A percentile compares a stretch with the other conserved stretches of the same genome.
phyloP scores from a whole-genome alignment of 768 basidiomycete genomes.

The Amanita phalloides region DNA sequence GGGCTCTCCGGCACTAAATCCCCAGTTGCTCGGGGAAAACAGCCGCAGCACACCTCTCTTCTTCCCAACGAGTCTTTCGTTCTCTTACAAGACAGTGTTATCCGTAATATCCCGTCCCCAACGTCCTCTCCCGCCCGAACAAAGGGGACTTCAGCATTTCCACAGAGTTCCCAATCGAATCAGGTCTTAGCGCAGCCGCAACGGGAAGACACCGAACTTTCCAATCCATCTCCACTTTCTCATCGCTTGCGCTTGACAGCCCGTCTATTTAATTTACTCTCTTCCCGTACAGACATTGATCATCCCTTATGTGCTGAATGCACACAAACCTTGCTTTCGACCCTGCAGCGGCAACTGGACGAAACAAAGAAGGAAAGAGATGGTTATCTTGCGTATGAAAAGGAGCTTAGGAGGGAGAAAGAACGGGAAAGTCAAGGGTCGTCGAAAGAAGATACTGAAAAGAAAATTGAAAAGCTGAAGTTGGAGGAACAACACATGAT shows the following conservation, averaged over 20 bases:
- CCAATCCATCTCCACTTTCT: constrained; percentile 63
- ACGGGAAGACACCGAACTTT: constrained; percentile 39
- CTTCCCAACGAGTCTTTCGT: constrained; percentile 87
- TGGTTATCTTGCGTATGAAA: constrained; percentile 89
- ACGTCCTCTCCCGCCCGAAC: constrained; percentile 28
- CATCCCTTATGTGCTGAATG: constrained; percentile 96
- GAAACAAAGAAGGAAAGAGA: constrained; percentile 89
- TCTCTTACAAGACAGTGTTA: constrained; percentile 75
- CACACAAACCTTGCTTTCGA: constrained; percentile 67
- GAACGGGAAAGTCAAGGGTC: constrained; percentile 58
- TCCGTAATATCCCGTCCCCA: constrained; percentile 57
- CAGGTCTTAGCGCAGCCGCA: constrained; percentile 16
- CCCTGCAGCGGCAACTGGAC: constrained; percentile 72
- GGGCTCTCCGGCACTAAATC: constrained; percentile 19
- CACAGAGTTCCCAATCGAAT: constrained; percentile 18
- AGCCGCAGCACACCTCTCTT: constrained; percentile 38
- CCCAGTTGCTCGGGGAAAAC: constrained; percentile 49
- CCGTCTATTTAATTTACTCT: constrained; percentile 67
- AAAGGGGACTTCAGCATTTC: constrained; percentile 34
- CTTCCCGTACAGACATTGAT: constrained; percentile 70
- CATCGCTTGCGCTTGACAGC: constrained; percentile 69
- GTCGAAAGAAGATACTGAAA: constrained; percentile 55
- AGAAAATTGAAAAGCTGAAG: constrained; percentile 63
- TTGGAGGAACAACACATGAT: constrained; percentile 57
- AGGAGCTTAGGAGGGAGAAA: constrained; percentile 72